These are phyloP conservation scores for Auxenochlorella pyrenoidosa DNA, from an alignment of 139 green algal genomes.

Conservation along the genomic window DNA sequence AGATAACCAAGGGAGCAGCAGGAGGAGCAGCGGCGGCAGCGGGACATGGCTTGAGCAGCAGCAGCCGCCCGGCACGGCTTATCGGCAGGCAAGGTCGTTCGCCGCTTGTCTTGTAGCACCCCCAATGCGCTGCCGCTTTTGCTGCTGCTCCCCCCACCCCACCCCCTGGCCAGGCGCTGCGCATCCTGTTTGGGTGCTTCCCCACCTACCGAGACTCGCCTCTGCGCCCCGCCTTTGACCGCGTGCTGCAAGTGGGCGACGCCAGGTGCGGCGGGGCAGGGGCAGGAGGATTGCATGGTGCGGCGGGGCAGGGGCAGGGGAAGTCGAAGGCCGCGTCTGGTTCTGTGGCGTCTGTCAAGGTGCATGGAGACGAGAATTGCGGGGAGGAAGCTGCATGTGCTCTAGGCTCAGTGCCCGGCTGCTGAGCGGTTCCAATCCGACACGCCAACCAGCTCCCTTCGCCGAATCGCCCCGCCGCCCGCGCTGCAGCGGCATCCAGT, in stretches of 20 bases:
- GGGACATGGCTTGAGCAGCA: no score
- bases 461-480: slow-evolving; percentile 32
- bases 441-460: neutral
- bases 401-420: neutral
- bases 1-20: neutral
- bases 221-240: slow-evolving; percentile 83
- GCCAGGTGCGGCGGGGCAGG: neutral
- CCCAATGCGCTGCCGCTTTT: no score
- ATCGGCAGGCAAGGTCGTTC: no score
- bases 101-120: no score
- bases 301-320: no score
- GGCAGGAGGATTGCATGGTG: no score
- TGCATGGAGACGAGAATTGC: no score
- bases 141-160: neutral
- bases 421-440: neutral
- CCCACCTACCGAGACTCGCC: slow-evolving; percentile 92
- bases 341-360: no score
- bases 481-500: slow-evolving; percentile 85
- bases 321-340: no score
- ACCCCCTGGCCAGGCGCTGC: slow-evolving; percentile 60
- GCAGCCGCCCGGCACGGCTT: no score
- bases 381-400: no score
- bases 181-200: slow-evolving; percentile 97
- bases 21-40: no score
- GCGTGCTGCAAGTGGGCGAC: slow-evolving; percentile 83